Base-by-base conservation (phyloP, 164 flowering plant genomes). In the Protea cynaroides region DNA sequence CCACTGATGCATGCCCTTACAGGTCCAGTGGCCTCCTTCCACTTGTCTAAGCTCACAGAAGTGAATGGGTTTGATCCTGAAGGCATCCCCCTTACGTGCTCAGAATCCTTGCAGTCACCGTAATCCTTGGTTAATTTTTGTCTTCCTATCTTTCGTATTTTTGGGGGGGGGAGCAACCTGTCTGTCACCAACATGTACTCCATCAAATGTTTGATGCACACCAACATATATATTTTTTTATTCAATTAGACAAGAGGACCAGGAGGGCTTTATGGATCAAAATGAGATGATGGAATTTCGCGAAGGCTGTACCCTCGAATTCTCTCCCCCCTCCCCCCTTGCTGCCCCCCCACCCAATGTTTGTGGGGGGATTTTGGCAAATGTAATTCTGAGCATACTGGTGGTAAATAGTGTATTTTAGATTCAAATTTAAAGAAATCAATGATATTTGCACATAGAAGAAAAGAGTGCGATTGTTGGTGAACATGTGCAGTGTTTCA, bases 61-160 rank as follows among this genome's bases (percentile, higher is more conserved):
- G 84, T 80, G 60, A 80, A 77, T 60, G 75, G 66, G n/a, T 77
- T 63, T 70, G 68, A 61, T 55, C 37, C 70, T 2, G 83, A 83
- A 72, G 81, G 70, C 21, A 79, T 77, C 29, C 82, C 84, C 62
- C 76, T 83, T 37, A 60, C 78, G 19, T 18, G 52, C 49, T 79
- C 69, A 34, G 86, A 80, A 7, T 60, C 80, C 29, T 53, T 46
- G 44, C 53, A 74, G 38, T 63, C 64, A 5, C 46, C 64, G 2
- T 69, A 56, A 47, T 51, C 12, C 11, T 58, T 56, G 59, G 12
- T 43, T 54, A 47, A 47, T 14, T 47, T 14, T 47, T n/a, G 0
- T 47, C n/a, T 12, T 5, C 3, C 52, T 14, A 47, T 18, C 18
- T 40, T 54, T 47, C 61, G 15, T 40, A 12, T 2, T 47, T 47